Evolutionary conservation across 2,329 filamentous ascomycete genomes (phyloP).

Genomic region (Aspergillus sp.): DNA sequence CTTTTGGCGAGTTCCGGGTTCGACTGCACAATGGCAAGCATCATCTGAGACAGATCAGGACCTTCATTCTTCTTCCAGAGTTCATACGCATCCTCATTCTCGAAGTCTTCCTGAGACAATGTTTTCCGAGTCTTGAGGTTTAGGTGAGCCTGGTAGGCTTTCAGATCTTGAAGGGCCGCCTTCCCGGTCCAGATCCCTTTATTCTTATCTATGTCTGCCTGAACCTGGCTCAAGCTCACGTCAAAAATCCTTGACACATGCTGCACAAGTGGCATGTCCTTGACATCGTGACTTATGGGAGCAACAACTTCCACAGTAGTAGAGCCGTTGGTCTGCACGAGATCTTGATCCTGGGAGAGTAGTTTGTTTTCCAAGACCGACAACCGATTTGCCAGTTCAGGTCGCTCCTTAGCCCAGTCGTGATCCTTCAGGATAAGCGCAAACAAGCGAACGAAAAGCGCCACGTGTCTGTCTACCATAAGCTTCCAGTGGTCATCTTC

Average conservation of each 20-base stretch:
- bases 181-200: conserved; percentile 85
- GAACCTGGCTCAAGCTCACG: conserved; percentile 74
- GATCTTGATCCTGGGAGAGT: conserved; percentile 87
- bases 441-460: conserved; percentile 87
- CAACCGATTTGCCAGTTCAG: conserved; percentile 78
- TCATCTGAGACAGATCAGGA: conserved; percentile 86
- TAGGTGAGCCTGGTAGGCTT: conserved; percentile 87
- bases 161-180: conserved; percentile 85
- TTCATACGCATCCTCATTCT: conserved; percentile 82
- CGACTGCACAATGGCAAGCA: conserved; percentile 83
- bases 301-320: conserved; percentile 76
- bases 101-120: conserved; percentile 82
- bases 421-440: conserved; percentile 77
- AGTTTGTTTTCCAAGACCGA: conserved; percentile 88
- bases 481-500: conserved; percentile 89
- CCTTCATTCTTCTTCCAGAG: conserved; percentile 89
- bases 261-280: conserved; percentile 94
- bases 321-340: conserved; percentile 65
- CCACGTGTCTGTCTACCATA: conserved; percentile 90
- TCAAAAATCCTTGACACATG: conserved; percentile 85
- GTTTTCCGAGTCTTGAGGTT: conserved; percentile 77
- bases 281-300: conserved; percentile 86
- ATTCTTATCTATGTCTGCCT: conserved; percentile 82
- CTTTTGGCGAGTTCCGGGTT: conserved; percentile 83
- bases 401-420: conserved; percentile 80